A percentile compares a stretch with the other conserved stretches of the same genome.
Evolutionary conservation across 2,329 filamentous ascomycete species (phyloP).

Genomic region (Aspergillaceae sp.): DNA sequence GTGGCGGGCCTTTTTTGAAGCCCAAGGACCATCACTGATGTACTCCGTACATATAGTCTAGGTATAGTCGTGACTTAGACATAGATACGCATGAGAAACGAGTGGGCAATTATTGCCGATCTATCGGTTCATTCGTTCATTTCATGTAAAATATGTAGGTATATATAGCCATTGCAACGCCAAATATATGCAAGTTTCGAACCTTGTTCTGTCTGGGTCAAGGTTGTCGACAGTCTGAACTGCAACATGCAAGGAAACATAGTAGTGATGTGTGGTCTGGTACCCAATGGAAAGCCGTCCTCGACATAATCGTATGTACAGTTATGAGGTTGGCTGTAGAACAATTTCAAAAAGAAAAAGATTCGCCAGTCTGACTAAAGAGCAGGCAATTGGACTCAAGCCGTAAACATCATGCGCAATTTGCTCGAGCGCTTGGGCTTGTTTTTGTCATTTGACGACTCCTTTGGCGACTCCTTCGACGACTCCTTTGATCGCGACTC

Average conservation of each 20-base stretch:
- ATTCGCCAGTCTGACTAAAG: neutral
- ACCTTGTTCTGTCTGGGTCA: no score
- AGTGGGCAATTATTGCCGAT: no score
- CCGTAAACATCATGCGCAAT: conserved; percentile 28
- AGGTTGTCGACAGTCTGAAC: no score
- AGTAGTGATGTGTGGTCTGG: no score
- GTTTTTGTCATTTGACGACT: conserved; percentile 15
- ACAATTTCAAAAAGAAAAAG: neutral
- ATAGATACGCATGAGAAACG: neutral
- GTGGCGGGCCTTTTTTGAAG: neutral
- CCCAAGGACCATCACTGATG: neutral
- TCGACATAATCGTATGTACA: neutral
- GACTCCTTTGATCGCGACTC: conserved; percentile 4
- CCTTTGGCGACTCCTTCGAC: conserved; percentile 16
- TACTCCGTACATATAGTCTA: neutral
- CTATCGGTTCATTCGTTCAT: neutral
- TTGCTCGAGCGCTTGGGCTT: conserved; percentile 34
- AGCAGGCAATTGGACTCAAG: conserved; percentile 6
- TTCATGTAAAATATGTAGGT: no score
- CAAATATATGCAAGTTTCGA: no score
- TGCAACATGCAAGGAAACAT: no score
- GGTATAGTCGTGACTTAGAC: neutral
- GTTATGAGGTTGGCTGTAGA: neutral
- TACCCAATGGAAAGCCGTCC: no score
- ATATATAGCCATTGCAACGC: no score